Percentiles rank a stretch among this genome's conserved stretches.
phyloP scores from a whole-genome alignment of 257 asterid species.

The Fraxinus anomala region DNA sequence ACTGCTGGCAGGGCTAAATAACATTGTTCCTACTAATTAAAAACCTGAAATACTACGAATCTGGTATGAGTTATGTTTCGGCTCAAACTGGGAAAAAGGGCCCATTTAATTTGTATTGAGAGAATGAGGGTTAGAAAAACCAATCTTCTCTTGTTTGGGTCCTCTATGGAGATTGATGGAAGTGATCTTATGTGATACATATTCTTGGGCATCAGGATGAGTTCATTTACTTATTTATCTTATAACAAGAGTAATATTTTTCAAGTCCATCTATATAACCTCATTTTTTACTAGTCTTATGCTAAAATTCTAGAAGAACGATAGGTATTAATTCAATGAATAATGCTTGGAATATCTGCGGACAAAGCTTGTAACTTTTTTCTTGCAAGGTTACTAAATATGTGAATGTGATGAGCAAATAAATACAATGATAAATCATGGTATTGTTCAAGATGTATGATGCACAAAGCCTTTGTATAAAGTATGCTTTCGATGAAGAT shows the following conservation, averaged over 20 bases:
- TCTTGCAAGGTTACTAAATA: neutral
- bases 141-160: neutral
- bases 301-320: neutral
- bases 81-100: neutral
- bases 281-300: no score
- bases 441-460: neutral
- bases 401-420: no score
- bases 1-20: constrained; percentile 17
- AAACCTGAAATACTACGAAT: neutral
- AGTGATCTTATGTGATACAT: neutral
- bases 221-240: no score
- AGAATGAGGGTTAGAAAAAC: neutral
- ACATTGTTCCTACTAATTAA: no score
- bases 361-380: neutral
- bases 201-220: neutral
- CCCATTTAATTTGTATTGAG: neutral
- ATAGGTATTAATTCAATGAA: neutral
- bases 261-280: neutral
- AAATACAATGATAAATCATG: neutral
- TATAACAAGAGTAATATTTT: neutral
- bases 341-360: neutral
- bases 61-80: neutral
- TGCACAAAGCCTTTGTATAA: neutral
- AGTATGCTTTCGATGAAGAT: neutral
- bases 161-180: neutral